phyloP scores from a whole-genome alignment of 164 flowering plant species.

The grape (Vitis vinifera) region ASM3070453v1 NC_081816.1:6509501-6510000 shows the following conservation, averaged over 20 bases:
- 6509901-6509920: not conserved
- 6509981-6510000: no score
- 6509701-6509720: slow-evolving; percentile 60
- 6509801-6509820: slow-evolving; percentile 47
- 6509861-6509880: not conserved
- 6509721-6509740: slow-evolving; percentile 41
- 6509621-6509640: not conserved
- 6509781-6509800: slow-evolving; percentile 45
- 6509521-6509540: slow-evolving; percentile 43
- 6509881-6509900: no score
- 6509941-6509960: slow-evolving; percentile 55
- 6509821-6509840: slow-evolving; percentile 46
- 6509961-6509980: slow-evolving; percentile 52
- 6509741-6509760: slow-evolving; percentile 72
- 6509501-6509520: slow-evolving; percentile 69
- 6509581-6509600: slow-evolving; percentile 8
- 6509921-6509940: slow-evolving; percentile 36
- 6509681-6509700: slow-evolving; percentile 76
- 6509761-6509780: slow-evolving; percentile 75
- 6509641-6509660: no score
- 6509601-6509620: not conserved
- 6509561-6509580: slow-evolving; percentile 87
- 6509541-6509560: slow-evolving; percentile 67
- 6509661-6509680: not conserved
- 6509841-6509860: not conserved